Evolutionary conservation across 768 basidiomycete species (phyloP), one percentile per base, ranked within the genome.

Genomic region (Chalciporus chontae): DNA sequence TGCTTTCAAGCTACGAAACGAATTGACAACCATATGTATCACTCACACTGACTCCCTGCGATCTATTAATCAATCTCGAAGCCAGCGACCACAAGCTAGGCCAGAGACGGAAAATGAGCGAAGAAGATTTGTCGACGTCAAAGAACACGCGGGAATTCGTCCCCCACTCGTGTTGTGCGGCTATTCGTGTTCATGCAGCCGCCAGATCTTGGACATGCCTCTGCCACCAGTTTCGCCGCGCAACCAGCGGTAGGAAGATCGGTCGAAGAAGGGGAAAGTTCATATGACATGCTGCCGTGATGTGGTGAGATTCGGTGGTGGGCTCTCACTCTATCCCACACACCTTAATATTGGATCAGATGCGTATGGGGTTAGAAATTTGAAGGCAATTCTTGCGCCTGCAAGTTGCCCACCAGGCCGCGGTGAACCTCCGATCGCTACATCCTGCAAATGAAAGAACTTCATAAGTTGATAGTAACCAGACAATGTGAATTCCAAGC

Each of bases 271-370:
- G 21, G 13, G 27, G 31, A 19, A 42, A 27, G 39, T 15, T n/a
- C 40, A 18, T 6, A 50, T 10, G 37, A 44, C 50, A 47, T 43
- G 55, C 40, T 54, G 55, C 42, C 55, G 50, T 51, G 9, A 31
- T 11, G 9, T 13, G 29, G 29, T 10, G 29, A 31, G 29, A 31
- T 11, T 11, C 4, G 13, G 29, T 11, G 29, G 13, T 31, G 4
- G 10, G 29, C 29, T 26, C 29, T 31, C 13, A 4, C 29, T 9
- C 29, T 1, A 10, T 31, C 29, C 13, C 29, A 31, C 51, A 47
- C 41, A 32, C 31, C n/a, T 43, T 40, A 40, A 40, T 49, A 54
- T 26, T 6, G 7, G 26, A 26, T 26, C 26, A 26, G 5, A 26
- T 26, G 26, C 5, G 8, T 26, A 31, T 11, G 29, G 4, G 10